Percentiles rank a stretch among this genome's conserved stretches.
phyloP scores from a whole-genome alignment of 768 basidiomycete species.

The Auricularia sp. region DNA sequence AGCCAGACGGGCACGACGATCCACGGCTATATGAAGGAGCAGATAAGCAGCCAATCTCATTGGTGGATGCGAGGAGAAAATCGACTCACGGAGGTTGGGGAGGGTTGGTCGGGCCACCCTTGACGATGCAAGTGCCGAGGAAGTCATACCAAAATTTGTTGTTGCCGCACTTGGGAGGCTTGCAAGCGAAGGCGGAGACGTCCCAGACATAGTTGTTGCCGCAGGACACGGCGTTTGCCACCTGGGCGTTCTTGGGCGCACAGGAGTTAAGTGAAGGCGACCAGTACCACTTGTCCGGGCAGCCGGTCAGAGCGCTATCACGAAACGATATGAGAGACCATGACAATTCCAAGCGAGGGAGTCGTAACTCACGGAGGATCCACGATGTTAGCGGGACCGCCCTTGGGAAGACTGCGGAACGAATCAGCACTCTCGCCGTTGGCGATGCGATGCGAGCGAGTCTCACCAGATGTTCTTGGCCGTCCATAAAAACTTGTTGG shows the following conservation, averaged over 20 bases:
- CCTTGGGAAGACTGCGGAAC: neutral
- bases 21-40: neutral
- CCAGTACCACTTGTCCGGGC: constrained; percentile 8
- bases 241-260: constrained; percentile 2
- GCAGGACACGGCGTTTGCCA: constrained; percentile 1
- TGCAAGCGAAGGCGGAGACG: neutral
- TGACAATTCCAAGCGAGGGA: neutral
- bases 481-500: neutral
- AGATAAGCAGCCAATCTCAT: neutral
- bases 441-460: neutral
- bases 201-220: neutral
- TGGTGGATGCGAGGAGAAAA: neutral
- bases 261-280: constrained; percentile 1
- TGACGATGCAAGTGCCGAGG: neutral
- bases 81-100: neutral
- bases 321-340: neutral
- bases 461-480: neutral
- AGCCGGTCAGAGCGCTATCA: neutral
- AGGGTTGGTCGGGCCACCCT: neutral
- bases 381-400: neutral
- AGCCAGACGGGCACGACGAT: constrained; percentile 16
- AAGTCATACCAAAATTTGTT: neutral
- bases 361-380: neutral
- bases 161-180: neutral
- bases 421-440: neutral